Percentiles rank a stretch among this genome's conserved stretches.
phyloP scores from a whole-genome alignment of 768 basidiomycete genomes.

The Auricularia auricula-judae region DNA sequence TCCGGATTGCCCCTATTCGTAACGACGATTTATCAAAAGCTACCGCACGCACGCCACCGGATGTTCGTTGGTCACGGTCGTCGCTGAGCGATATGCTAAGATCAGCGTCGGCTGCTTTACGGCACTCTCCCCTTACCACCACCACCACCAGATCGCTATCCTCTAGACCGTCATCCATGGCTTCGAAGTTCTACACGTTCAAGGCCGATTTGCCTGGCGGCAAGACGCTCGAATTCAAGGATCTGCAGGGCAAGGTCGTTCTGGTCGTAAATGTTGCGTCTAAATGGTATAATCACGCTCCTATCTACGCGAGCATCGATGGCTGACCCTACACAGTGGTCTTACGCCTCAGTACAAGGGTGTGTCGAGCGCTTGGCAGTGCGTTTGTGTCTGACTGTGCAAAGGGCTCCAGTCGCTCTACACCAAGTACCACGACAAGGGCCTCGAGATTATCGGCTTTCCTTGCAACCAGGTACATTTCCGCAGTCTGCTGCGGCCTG shows the following conservation, averaged over 20 bases:
- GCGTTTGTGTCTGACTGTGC: neutral
- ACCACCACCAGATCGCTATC: neutral
- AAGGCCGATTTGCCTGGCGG: conserved; percentile 52
- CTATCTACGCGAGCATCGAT: neutral
- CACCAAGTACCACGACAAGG: conserved; percentile 69
- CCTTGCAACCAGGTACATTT: conserved; percentile 72
- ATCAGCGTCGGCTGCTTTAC: neutral
- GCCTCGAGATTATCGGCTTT: conserved; percentile 75
- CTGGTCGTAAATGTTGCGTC: conserved; percentile 73
- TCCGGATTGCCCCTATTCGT: too few species aligned
- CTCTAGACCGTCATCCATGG: neutral
- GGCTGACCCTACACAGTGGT: conserved; percentile 36
- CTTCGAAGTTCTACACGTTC: conserved; percentile 51
- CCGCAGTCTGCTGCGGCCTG: neutral
- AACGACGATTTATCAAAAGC: neutral
- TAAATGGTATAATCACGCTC: conserved; percentile 40
- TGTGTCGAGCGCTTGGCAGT: conserved; percentile 11
- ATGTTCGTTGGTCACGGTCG: neutral
- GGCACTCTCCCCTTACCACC: neutral
- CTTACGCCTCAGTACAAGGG: conserved; percentile 76
- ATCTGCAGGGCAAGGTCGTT: conserved; percentile 68
- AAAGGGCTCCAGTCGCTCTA: conserved; percentile 69
- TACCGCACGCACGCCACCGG: neutral
- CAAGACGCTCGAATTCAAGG: conserved; percentile 47
- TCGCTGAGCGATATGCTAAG: neutral